Conservation (phyloP, 352 stramenopile genomes). For the Elongisporangium senticosum region DNA sequence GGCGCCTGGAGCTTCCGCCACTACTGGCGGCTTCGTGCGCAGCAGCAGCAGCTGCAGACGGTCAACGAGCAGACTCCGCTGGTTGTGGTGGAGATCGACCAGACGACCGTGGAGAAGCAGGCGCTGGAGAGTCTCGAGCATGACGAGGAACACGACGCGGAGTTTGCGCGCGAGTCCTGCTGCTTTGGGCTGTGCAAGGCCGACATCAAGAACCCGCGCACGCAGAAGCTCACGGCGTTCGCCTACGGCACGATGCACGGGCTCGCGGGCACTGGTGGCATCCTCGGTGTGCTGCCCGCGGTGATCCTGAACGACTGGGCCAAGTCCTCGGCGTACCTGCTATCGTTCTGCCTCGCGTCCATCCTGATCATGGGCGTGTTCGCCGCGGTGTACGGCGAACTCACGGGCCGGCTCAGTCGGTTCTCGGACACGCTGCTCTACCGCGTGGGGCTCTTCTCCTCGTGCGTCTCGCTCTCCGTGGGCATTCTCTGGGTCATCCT, state of each 20-base stretch:
- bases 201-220: conserved; percentile 57
- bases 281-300: conserved; percentile 81
- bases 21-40: conserved; percentile 30
- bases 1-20: conserved; percentile 51
- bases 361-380: conserved; percentile 88
- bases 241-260: conserved; percentile 84
- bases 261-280: conserved; percentile 58
- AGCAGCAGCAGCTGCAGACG: conserved; percentile 8
- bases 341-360: conserved; percentile 78
- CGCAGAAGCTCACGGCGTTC: conserved; percentile 67
- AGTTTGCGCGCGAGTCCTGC: conserved; percentile 11
- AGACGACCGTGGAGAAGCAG: conserved; percentile 34
- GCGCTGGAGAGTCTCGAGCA: conserved; percentile 21
- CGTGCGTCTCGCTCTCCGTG: conserved; percentile 55
- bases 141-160: conserved; percentile 3
- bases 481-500: conserved; percentile 70
- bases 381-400: conserved; percentile 69
- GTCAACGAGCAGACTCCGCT: conserved; percentile 19
- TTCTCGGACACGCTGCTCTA: conserved; percentile 54
- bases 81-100: conserved; percentile 9
- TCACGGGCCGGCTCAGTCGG: conserved; percentile 52
- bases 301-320: conserved; percentile 75
- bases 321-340: conserved; percentile 75
- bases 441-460: conserved; percentile 58
- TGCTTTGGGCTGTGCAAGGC: conserved; percentile 33